Evolutionary conservation across 129 eudicot species (phyloP), one percentile per base, ranked within the genome.

Genomic region (Silybum marianum): DNA sequence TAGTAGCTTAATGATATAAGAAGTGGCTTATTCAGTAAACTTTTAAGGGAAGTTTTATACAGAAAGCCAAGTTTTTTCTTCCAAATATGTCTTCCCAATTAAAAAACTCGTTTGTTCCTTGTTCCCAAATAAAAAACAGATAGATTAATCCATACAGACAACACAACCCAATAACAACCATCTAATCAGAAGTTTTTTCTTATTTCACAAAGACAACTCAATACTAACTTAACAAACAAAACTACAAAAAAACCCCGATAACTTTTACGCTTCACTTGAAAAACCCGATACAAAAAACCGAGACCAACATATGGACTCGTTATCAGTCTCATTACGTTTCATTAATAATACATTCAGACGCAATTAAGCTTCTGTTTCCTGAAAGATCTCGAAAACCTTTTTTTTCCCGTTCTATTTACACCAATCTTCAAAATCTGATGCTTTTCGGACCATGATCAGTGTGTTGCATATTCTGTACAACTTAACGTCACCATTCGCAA

Each of bases 391-490:
- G 28, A 67, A 25, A 71, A 74, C 69, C 44, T 54, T 36, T 38
- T 36, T 67, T 77, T 77, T 77, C 46, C 74, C 36, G 5, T 77
- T 77, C 73, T 82, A 86, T 85, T 42, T 85, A 84, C 86, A 85
- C 58, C 46, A 51, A 85, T 83, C 78, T 85, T 80, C 84, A 84
- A 71, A 80, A 72, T 42, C 79, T 62, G 63, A 78, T 88, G 95
- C 95, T 88, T 85, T 85, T 87, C 30, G 76, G 51, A 32, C 78
- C 89, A 38, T 73, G 68, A 83, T 46, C n/a, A 85, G 90, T 78
- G 96, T 92, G 97, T 86, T 90, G 93, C 83, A 83, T 85, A 77
- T 88, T 88, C 75, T 89, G 88, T 89, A 92, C 97, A 90, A 90
- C 97, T 89, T 94, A 90, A 89, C 97, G 86, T 92, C 89, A 84